Evolutionary conservation across 495 filamentous ascomycete genomes (phyloP), one percentile per base, ranked within the genome.

Genomic region (Jackrogersella minutella): DNA sequence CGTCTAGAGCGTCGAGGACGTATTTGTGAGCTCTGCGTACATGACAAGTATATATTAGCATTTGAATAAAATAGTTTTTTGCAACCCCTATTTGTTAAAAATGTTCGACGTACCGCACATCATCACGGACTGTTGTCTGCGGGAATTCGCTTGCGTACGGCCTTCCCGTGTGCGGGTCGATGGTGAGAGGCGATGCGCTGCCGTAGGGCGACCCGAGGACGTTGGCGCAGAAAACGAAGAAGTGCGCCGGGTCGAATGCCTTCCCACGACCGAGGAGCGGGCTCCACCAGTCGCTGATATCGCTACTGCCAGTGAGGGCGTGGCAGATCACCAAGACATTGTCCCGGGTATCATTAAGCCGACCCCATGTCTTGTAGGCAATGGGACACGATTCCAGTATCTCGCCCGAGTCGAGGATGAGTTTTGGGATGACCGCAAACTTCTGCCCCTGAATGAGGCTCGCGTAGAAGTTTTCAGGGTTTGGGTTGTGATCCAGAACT

Each of bases 361-460:
- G 54, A 3, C 77, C 77, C 74, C 75, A 78, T 21, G 74, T 75
- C 40, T 76, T 78, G 66, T 78, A 79, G 14, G 77, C 77, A 14
- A 79, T 44, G 0, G 72, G 72, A 9, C 73, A 69, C n/a, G 68
- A 66, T 11, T 69, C 33, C n/a, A 79, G 44, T 9, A 54, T 44
- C 22, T 73, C 68, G 1, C 76, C 77, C 7, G 75, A 78, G 36
- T 79, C 75, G 22, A 79, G 66, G 3, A 50, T 44, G n/a, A 79
- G 73, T 3, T 70, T 63, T 37, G 69, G 58, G 24, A 77, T 61
- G 28, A 74, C 30, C 1, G 76, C 75, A 30, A 73, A 70, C 33
- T 64, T 72, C 57, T 78, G 75, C 47, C 71, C 66, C 44, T 65
- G 40, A n/a, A 78, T 75, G 21, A 78, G 60, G 33, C 50, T 16